These are phyloP conservation scores for Pythium vanterpoolii DNA, from an alignment of 352 stramenopile species.

Conservation along the genomic window DNA sequence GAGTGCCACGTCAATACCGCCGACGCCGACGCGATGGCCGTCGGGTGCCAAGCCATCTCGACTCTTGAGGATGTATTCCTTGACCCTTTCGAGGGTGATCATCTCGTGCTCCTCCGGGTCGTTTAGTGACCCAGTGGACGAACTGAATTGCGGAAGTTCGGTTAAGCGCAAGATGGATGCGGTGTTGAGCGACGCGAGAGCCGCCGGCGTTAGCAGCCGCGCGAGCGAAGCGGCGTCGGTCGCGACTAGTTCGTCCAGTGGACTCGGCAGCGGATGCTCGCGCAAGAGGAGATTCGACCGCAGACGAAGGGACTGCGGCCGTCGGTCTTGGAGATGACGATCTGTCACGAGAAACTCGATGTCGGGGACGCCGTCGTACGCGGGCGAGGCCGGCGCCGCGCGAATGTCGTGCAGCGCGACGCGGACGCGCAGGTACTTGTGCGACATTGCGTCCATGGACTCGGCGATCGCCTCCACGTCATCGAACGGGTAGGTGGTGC, in stretches of 20 bases:
- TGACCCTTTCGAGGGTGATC: slow-evolving; percentile 17
- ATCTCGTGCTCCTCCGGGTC: neutral
- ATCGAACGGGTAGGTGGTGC: slow-evolving; percentile 12
- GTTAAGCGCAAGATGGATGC: slow-evolving; percentile 17
- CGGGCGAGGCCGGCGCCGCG: neutral
- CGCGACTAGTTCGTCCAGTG: slow-evolving; percentile 10
- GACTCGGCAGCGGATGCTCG: slow-evolving; percentile 10
- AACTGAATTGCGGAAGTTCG: slow-evolving; percentile 20
- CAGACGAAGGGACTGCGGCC: slow-evolving; percentile 8
- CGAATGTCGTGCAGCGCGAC: slow-evolving; percentile 21
- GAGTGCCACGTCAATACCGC: slow-evolving; percentile 17
- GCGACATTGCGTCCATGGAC: slow-evolving; percentile 20
- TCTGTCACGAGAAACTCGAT: slow-evolving; percentile 19
- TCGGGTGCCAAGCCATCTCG: too few species aligned
- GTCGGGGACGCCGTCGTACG: slow-evolving; percentile 3
- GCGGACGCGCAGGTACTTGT: slow-evolving; percentile 20
- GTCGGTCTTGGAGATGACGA: neutral
- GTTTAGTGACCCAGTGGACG: neutral
- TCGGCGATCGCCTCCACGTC: slow-evolving; percentile 8
- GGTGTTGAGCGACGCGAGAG: slow-evolving; percentile 16
- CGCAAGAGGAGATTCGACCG: slow-evolving; percentile 16
- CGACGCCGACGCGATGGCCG: neutral
- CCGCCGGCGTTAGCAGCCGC: slow-evolving; percentile 6
- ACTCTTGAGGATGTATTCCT: slow-evolving; percentile 21
- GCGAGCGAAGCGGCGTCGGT: slow-evolving; percentile 8